phyloP scores from a whole-genome alignment of 1,139 yeast species.

The Blastobotrys apis region DNA sequence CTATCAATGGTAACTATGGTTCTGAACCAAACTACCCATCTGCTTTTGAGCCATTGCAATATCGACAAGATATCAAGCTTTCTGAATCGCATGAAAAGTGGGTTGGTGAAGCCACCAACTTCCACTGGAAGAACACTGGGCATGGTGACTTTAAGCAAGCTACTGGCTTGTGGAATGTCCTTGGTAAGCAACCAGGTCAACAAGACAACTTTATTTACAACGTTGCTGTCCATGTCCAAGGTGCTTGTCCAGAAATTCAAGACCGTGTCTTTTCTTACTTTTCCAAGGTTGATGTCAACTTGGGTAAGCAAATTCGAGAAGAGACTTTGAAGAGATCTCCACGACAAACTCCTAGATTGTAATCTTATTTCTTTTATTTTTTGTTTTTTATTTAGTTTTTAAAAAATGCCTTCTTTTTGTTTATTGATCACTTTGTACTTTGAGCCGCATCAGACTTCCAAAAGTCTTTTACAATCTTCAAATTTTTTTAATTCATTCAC shows the following conservation, averaged over 20 bases:
- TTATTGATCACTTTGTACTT: no score
- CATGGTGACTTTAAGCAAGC: slow-evolving; percentile 66
- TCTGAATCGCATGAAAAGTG: slow-evolving; percentile 77
- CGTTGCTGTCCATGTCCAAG: slow-evolving; percentile 67
- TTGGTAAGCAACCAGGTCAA: slow-evolving; percentile 60
- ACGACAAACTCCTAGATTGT: slow-evolving; percentile 33
- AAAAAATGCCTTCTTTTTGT: neutral
- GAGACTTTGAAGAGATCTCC: slow-evolving; percentile 58
- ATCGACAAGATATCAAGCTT: slow-evolving; percentile 36
- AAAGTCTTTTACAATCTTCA: no score
- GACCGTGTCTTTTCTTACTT: slow-evolving; percentile 78
- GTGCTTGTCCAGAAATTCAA: slow-evolving; percentile 71
- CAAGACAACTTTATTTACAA: slow-evolving; percentile 81
- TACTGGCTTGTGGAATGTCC: slow-evolving; percentile 63
- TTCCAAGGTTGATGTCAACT: slow-evolving; percentile 61
- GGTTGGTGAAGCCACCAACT: slow-evolving; percentile 82
- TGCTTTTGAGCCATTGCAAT: slow-evolving; percentile 46
- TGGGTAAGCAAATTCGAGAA: slow-evolving; percentile 59
- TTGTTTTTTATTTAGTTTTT: neutral
- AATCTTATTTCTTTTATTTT: slow-evolving; percentile 14
- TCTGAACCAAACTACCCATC: slow-evolving; percentile 63
- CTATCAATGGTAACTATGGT: slow-evolving; percentile 75
- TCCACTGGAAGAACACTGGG: slow-evolving; percentile 78
- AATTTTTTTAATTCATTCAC: slow-evolving; percentile 14
- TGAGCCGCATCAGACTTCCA: no score